These are phyloP conservation scores for Hypoxylon sp. DNA, from an alignment of 2,329 filamentous ascomycete genomes.

Conservation along the genomic window DNA sequence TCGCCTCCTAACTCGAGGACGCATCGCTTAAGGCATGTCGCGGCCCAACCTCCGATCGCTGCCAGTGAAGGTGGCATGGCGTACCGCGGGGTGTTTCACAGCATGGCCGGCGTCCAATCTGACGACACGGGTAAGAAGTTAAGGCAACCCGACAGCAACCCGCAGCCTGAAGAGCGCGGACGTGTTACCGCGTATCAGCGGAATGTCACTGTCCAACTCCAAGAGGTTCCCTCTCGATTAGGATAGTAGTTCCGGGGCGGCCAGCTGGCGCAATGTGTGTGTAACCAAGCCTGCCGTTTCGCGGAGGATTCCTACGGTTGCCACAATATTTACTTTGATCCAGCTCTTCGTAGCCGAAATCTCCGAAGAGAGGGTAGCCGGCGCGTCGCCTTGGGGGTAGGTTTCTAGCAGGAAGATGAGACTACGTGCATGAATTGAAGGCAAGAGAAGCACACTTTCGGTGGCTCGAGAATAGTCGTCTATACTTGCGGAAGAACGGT, in stretches of 20 bases:
- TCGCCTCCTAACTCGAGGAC: conserved; percentile 88
- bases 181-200: conserved; percentile 77
- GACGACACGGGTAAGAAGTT: conserved; percentile 77
- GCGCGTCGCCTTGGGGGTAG: too few relatives aligned
- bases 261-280: conserved; percentile 51
- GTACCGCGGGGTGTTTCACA: conserved; percentile 74
- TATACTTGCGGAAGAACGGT: too few relatives aligned
- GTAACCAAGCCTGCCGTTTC: conserved; percentile 57
- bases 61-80: conserved; percentile 90
- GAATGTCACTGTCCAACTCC: conserved; percentile 79
- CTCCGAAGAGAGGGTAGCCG: too few relatives aligned
- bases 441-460: too few relatives aligned
- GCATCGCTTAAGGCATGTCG: conserved; percentile 80
- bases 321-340: conserved; percentile 56
- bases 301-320: conserved; percentile 54
- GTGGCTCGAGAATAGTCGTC: too few relatives aligned
- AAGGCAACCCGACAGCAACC: conserved; percentile 78
- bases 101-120: conserved; percentile 73
- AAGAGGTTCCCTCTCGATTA: conserved; percentile 77
- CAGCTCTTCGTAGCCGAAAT: too few relatives aligned
- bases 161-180: conserved; percentile 74
- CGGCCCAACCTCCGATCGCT: conserved; percentile 79
- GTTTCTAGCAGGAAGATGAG: too few relatives aligned
- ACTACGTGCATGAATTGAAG: too few relatives aligned
- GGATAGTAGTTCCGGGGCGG: conserved; percentile 65